Conservation (phyloP, 78 protist genomes). For the Dictyostelium capitatum region DNA sequence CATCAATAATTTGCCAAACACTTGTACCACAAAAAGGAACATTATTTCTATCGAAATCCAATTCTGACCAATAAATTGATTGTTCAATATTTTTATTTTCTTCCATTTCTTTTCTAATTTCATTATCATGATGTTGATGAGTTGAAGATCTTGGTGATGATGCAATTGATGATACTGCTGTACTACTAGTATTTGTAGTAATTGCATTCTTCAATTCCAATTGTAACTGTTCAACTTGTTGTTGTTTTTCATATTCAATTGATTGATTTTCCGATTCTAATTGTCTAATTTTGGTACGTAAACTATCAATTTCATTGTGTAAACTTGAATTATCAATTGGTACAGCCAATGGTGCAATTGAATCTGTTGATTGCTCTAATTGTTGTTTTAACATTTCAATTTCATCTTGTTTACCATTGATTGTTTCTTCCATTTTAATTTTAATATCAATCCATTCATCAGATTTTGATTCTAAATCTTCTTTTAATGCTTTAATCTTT, state of each 20-base stretch:
- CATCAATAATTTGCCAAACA: constrained; percentile 60
- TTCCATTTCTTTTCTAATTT: constrained; percentile 45
- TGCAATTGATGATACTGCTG: background rate
- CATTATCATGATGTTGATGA: background rate
- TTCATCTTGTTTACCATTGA: background rate
- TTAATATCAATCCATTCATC: constrained; percentile 54
- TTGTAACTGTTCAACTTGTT: background rate
- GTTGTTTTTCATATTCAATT: background rate
- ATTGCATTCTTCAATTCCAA: background rate
- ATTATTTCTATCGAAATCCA: constrained; percentile 65
- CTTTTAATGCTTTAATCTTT: constrained; percentile 52
- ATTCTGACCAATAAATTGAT: constrained; percentile 62
- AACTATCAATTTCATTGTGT: background rate
- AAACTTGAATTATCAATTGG: background rate
- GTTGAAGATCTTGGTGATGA: constrained; percentile 12
- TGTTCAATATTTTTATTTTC: constrained; percentile 48
- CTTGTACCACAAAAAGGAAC: constrained; percentile 45
- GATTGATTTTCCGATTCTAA: background rate
- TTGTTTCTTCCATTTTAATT: constrained; percentile 40
- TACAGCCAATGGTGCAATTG: background rate
- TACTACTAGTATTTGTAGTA: background rate
- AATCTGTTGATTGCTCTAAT: background rate
- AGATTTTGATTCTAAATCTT: constrained; percentile 45
- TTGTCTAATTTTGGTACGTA: background rate
- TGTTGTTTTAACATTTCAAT: background rate